Evolutionary conservation across 164 flowering plant genomes (phyloP), one percentile per base, ranked within the genome.

Genomic region (Tetrastigma voinierianum): DNA sequence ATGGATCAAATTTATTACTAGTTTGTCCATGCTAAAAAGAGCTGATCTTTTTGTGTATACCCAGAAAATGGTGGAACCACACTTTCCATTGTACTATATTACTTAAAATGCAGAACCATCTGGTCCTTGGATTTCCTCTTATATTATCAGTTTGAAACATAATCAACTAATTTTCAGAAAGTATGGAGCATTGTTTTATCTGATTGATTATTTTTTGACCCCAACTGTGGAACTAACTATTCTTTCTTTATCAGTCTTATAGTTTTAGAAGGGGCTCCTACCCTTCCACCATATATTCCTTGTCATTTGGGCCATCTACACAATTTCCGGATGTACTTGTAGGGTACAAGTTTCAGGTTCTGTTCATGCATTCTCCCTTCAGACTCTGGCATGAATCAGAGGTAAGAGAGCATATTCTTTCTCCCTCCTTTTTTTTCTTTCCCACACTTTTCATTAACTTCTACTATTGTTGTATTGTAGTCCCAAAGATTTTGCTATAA

Each of bases 201-300:
- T 72, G 61, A 66, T 62, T 67, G 52, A 64, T 56, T 55, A 47
- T 10, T 44, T 23, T 53, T 32, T 49, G 19, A 19, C 47, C 20
- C 16, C 12, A 20, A 19, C 6, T 55, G 23, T 32, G 18, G 19
- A 65, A 40, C 67, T 62, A 55, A 67, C 44, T 55, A 46, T 70
- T 67, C 51, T 61, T 62, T 46, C n/a, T 64, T 65, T 68, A 20
- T 46, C 91, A 93, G 98, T 89, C 91, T 15, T 89, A 83, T 71
- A 91, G 96, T 75, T 93, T 93, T 70, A 83, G 98, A 61, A 88
- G 98, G 76, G 98, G 98, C 9, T 74, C 96, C 64, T 93, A 89
- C 64, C 83, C 92, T 60, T 89, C 98, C 59, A 83, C 88, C n/a
- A 91, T 93, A 76, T 90, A 73, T 79, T 89, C 97, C 61, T 72